A percentile compares a stretch with the other conserved stretches of the same genome.
Evolutionary conservation across 73 alveolate genomes (phyloP).

Genomic region (Tetrahymena elliotti): DNA sequence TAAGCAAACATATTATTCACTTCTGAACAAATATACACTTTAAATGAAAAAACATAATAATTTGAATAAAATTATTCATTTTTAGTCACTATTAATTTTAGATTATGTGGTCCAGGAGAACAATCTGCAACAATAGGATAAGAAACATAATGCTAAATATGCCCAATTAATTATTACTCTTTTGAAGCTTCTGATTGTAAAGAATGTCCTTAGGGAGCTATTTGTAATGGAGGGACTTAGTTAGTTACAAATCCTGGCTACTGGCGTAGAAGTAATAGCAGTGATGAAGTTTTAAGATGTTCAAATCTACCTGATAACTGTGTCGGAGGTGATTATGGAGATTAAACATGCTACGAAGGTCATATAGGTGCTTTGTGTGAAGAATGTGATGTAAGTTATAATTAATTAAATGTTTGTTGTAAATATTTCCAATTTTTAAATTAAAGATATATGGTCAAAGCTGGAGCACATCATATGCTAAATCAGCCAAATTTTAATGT

Average conservation of each 20-base stretch:
- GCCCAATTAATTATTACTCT: slow-evolving; percentile 3
- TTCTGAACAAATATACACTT: not conserved
- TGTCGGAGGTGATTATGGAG: slow-evolving; percentile 16
- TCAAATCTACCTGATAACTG: not conserved
- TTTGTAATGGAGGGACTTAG: slow-evolving; percentile 20
- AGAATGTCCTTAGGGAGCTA: slow-evolving; percentile 36
- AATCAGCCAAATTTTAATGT: not conserved
- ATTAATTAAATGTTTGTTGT: too few relatives aligned
- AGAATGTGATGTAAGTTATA: slow-evolving; percentile 7
- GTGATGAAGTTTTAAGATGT: slow-evolving; percentile 23
- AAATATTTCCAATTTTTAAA: too few relatives aligned
- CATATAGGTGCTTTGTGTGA: slow-evolving; percentile 36
- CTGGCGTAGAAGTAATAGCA: slow-evolving; percentile 35
- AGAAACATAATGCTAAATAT: not conserved
- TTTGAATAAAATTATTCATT: not conserved
- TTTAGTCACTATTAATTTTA: not conserved
- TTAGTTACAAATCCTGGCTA: slow-evolving; percentile 36
- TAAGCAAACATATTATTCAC: not conserved
- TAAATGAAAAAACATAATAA: not conserved
- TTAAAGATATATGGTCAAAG: not conserved
- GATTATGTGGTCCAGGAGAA: not conserved
- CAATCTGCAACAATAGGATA: not conserved
- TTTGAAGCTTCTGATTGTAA: not conserved
- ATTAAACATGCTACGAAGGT: slow-evolving; percentile 1
- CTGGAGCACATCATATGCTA: not conserved